phyloP scores from a whole-genome alignment of 371 early-diverging fungal genomes.

The Sanchytrium tribonematis region DNA sequence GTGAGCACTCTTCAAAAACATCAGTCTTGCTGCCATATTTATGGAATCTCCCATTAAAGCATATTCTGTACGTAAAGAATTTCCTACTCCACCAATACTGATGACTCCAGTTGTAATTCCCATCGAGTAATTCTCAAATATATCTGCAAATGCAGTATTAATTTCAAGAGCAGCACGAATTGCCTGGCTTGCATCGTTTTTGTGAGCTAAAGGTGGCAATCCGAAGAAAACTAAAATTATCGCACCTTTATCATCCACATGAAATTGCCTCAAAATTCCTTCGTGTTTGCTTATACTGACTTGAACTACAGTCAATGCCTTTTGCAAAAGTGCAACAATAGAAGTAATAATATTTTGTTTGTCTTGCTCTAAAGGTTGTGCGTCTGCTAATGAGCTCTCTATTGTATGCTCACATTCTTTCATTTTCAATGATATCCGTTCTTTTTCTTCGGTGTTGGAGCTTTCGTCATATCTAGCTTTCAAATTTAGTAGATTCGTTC shows the following conservation, averaged over 20 bases:
- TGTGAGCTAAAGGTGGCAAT: conserved; percentile 22
- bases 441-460: no score
- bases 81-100: conserved; percentile 21
- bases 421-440: no score
- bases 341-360: no score
- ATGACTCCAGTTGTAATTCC: conserved; percentile 24
- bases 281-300: conserved; percentile 13
- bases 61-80: conserved; percentile 17
- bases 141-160: conserved; percentile 7
- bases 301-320: conserved; percentile 17
- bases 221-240: conserved; percentile 21
- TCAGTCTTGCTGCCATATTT: conserved; percentile 25
- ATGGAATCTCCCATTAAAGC: conserved; percentile 30
- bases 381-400: conserved; percentile 8
- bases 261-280: conserved; percentile 21
- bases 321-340: no score
- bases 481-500: no score
- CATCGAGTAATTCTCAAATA: conserved; percentile 19
- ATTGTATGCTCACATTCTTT: no score
- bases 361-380: no score
- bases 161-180: conserved; percentile 20
- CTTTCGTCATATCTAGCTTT: no score
- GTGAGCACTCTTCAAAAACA: conserved; percentile 14
- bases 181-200: conserved; percentile 19
- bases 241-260: conserved; percentile 26